A percentile compares a stretch with the other conserved stretches of the same genome.
Conservation (phyloP, 1,284 basidiomycete species). For the Naganishia liquefaciens region DNA sequence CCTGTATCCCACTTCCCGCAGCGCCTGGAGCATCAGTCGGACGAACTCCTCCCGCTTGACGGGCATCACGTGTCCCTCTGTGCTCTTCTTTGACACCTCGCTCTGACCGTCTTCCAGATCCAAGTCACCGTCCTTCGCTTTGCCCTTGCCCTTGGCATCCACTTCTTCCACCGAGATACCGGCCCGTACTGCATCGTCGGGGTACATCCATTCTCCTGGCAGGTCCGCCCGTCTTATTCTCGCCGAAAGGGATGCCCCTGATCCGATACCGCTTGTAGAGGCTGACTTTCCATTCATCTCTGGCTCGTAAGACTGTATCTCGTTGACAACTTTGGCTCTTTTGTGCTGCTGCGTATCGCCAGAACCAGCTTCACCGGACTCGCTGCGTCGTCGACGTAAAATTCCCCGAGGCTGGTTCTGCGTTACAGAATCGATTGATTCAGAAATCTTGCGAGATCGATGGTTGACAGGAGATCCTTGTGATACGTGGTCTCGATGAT, state of each 20-base stretch:
- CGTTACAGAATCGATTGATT: not conserved
- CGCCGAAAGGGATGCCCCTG: slow-evolving; percentile 11
- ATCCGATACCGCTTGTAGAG: not conserved
- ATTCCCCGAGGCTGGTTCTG: slow-evolving; percentile 13
- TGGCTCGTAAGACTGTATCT: no score
- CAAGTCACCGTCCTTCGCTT: not conserved
- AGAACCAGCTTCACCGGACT: slow-evolving; percentile 19
- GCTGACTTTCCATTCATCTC: slow-evolving; percentile 7
- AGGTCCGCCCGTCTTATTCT: slow-evolving; percentile 14
- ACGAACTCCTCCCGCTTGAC: slow-evolving; percentile 84
- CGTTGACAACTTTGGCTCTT: slow-evolving; percentile 7
- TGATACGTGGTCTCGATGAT: not conserved
- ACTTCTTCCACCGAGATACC: slow-evolving; percentile 2
- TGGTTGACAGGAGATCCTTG: not conserved
- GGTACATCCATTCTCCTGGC: slow-evolving; percentile 19
- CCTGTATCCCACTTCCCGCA: slow-evolving; percentile 90
- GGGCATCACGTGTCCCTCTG: slow-evolving; percentile 14
- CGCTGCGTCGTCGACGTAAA: slow-evolving; percentile 22
- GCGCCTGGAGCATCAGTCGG: slow-evolving; percentile 81
- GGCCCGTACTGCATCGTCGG: slow-evolving; percentile 16
- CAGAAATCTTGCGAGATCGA: slow-evolving; percentile 16
- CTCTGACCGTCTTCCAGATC: not conserved
- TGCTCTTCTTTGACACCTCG: not conserved
- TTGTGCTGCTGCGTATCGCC: slow-evolving; percentile 1
- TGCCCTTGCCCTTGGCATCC: slow-evolving; percentile 15